Evolutionary conservation across 495 filamentous ascomycete genomes (phyloP), one percentile per base, ranked within the genome.

Genomic region (Sabuloglossum arenarium): DNA sequence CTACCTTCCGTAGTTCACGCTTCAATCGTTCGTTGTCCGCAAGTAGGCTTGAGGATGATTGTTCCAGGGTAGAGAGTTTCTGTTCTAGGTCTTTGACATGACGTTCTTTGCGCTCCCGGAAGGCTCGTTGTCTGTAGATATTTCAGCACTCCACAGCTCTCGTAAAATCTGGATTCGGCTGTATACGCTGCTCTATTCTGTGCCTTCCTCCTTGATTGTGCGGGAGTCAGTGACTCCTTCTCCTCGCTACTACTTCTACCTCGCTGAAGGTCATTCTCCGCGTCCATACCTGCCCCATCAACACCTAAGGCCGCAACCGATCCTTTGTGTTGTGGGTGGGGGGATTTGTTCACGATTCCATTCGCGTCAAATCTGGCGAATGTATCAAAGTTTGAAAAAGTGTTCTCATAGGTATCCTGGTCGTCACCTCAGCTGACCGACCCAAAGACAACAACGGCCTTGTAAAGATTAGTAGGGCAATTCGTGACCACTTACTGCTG

Each of bases 151-250:
- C 19, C 12, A n/a, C 9, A 42, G n/a, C 16, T 56, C 14, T 45
- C 25, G 25, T 12, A 19, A 31, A 9, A 27, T 29, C 31, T 6
- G 28, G 56, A 63, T 49, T 61, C 46, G 37, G 47, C 21, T 60
- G 80, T 86, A 65, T 82, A 97, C 90, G 90, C 90, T 69, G 89
- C 88, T 65, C 91, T 75, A 60, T 98, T 98, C 70, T 98, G 90
- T 50, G 86, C 90, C 69, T 98, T 98, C 59, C 91, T 79, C 67
- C 87, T 75, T 29, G 77, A 84, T 65, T 94, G 87, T 25, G 85
- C 85, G 0, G 87, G 86, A 31, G 80, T 87, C 63, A 81, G 65
- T 37, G 76, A 74, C 27, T 85, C 79, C 70, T 86, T 74, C 71
- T 82, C 79, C 52, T 82, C 79, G 57, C 79, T 82, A 59, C 79